Evolutionary conservation across 805 yeast species (phyloP).

Genomic region (Metschnikowia sp.): DNA sequence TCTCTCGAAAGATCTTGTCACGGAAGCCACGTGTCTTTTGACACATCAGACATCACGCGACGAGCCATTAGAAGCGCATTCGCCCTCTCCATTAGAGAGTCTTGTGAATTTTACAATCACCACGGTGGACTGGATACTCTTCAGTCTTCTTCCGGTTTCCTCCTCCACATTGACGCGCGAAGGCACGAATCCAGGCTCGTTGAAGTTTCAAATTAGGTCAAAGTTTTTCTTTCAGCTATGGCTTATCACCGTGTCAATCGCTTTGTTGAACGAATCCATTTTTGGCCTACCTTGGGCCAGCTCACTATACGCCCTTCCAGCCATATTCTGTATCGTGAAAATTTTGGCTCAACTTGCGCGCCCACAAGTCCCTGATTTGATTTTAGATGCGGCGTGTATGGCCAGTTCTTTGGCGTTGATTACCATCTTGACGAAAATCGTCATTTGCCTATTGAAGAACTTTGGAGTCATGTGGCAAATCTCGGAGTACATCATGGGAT

Average conservation of each 20-base stretch:
- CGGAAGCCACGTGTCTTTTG: slow-evolving; percentile 7
- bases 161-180: slow-evolving; percentile 1
- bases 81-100: not conserved
- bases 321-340: slow-evolving; percentile 1
- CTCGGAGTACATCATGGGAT: slow-evolving; percentile 47
- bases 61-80: not conserved
- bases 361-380: not conserved
- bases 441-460: slow-evolving; percentile 37
- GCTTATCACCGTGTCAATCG: not conserved
- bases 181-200: not conserved
- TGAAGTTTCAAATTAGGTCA: slow-evolving; percentile 9
- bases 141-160: slow-evolving; percentile 10
- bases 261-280: slow-evolving; percentile 3
- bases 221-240: slow-evolving; percentile 14
- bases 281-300: not conserved
- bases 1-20: not conserved
- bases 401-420: slow-evolving; percentile 25
- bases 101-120: not conserved
- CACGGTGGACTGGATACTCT: slow-evolving; percentile 2
- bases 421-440: slow-evolving; percentile 23
- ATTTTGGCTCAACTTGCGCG: not conserved
- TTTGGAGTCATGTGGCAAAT: slow-evolving; percentile 42
- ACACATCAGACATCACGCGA: not conserved
- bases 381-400: slow-evolving; percentile 18
- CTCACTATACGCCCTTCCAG: not conserved